These are phyloP conservation scores for Saccharomycopsis fodiens DNA, from an alignment of 805 yeast species.

Conservation along the genomic window DNA sequence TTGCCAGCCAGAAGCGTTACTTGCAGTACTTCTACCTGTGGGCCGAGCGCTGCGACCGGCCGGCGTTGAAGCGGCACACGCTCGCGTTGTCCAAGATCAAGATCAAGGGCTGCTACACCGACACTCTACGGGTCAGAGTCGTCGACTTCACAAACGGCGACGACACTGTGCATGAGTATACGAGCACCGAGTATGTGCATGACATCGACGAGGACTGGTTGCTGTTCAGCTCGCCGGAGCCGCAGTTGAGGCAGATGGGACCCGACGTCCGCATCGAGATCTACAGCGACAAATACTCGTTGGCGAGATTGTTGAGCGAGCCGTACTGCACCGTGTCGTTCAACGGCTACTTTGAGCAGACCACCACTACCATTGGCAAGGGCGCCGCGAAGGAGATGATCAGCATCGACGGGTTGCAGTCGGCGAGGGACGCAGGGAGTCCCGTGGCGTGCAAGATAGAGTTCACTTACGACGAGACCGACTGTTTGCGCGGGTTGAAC, in stretches of 20 bases:
- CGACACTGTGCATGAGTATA: slow-evolving; percentile 4
- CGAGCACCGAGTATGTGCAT: not conserved
- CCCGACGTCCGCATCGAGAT: slow-evolving; percentile 24
- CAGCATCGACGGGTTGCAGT: not conserved
- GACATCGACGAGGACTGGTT: not conserved
- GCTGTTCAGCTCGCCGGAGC: not conserved
- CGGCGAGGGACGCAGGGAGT: slow-evolving; percentile 1
- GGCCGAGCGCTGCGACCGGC: slow-evolving; percentile 22
- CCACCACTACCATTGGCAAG: slow-evolving; percentile 14
- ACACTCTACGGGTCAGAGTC: not conserved
- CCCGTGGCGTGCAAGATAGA: slow-evolving; percentile 23
- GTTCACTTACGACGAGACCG: slow-evolving; percentile 44
- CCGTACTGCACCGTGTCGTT: slow-evolving; percentile 33
- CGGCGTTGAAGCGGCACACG: slow-evolving; percentile 7
- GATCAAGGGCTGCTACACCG: not conserved
- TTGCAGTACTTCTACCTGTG: slow-evolving; percentile 42
- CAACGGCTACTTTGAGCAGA: slow-evolving; percentile 36
- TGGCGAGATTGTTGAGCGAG: slow-evolving; percentile 9
- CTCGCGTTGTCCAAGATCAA: slow-evolving; percentile 15
- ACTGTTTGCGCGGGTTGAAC: slow-evolving; percentile 60
- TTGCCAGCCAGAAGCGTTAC: slow-evolving; percentile 60
- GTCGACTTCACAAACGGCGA: slow-evolving; percentile 21
- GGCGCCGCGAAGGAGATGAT: not conserved
- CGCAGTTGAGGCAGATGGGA: not conserved
- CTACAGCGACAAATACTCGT: slow-evolving; percentile 20